Evolutionary conservation across 2,329 filamentous ascomycete species (phyloP).

Genomic region (Penicillium verrucosum): DNA sequence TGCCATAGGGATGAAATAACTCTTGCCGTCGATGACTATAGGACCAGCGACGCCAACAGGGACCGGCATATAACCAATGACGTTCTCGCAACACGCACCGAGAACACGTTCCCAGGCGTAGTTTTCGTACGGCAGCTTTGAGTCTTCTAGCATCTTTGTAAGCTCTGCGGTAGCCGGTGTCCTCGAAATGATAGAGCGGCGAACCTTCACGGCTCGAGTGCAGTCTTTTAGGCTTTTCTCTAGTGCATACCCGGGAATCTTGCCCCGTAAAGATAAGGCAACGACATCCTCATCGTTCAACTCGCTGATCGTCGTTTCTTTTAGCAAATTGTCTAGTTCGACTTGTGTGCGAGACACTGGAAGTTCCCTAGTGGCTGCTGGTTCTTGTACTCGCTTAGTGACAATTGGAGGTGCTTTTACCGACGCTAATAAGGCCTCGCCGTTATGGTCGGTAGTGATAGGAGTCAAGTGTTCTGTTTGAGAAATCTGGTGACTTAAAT

Average conservation of each 20-base stretch:
- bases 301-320: background rate
- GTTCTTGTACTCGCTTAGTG: too few species aligned
- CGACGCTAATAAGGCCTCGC: too few species aligned
- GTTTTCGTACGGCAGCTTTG: background rate
- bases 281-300: background rate
- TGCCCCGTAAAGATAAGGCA: background rate
- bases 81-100: background rate
- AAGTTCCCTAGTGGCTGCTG: too few species aligned
- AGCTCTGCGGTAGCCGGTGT: background rate
- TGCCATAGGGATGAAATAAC: too few species aligned
- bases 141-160: rapidly evolving
- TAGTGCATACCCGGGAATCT: background rate
- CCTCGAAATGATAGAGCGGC: background rate
- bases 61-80: background rate
- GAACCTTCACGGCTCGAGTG: background rate
- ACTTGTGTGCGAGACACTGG: too few species aligned
- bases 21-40: background rate
- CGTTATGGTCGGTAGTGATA: too few species aligned
- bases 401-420: too few species aligned
- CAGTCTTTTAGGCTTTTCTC: background rate
- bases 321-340: background rate
- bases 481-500: rapidly evolving
- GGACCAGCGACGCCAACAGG: background rate
- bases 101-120: background rate
- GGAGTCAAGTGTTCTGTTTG: background rate